A percentile compares a stretch with the other conserved stretches of the same genome.
Evolutionary conservation across 2,329 filamentous ascomycete genomes (phyloP).

Genomic region (Xylogone sp.): DNA sequence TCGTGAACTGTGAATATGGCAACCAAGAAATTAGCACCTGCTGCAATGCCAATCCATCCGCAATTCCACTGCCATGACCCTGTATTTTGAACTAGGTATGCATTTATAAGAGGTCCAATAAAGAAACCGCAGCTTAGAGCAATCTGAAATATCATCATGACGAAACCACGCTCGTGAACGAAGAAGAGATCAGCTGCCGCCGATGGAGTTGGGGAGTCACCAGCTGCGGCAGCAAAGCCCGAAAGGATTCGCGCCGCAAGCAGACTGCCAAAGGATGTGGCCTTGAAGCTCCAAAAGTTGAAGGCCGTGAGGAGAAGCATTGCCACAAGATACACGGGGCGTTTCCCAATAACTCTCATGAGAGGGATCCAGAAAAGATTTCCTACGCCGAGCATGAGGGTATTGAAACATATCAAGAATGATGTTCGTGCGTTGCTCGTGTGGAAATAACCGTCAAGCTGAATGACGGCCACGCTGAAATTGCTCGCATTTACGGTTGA

Average conservation of each 20-base stretch:
- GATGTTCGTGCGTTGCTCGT: slow-evolving; percentile 15
- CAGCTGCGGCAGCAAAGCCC: slow-evolving; percentile 26
- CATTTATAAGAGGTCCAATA: slow-evolving; percentile 32
- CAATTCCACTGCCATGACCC: slow-evolving; percentile 23
- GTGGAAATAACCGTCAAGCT: slow-evolving; percentile 28
- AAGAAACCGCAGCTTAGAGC: slow-evolving; percentile 32
- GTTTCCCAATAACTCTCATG: slow-evolving; percentile 30
- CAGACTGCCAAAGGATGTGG: slow-evolving; percentile 21
- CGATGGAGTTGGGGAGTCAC: slow-evolving; percentile 32
- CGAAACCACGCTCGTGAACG: slow-evolving; percentile 29
- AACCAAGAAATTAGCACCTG: slow-evolving; percentile 19
- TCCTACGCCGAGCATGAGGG: slow-evolving; percentile 25
- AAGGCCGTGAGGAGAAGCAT: slow-evolving; percentile 28
- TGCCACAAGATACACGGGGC: slow-evolving; percentile 33
- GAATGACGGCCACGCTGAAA: slow-evolving; percentile 32
- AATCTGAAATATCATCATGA: slow-evolving; percentile 35
- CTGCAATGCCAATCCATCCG: slow-evolving; percentile 23
- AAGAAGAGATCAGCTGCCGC: slow-evolving; percentile 33
- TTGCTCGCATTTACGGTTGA: slow-evolving; percentile 35
- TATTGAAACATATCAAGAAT: slow-evolving; percentile 23
- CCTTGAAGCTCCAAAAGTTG: slow-evolving; percentile 31
- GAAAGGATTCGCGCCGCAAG: slow-evolving; percentile 25
- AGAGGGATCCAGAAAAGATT: slow-evolving; percentile 29
- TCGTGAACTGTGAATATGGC: slow-evolving; percentile 22
- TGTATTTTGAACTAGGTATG: slow-evolving; percentile 18